Evolutionary conservation across 345 rosid species (phyloP), one percentile per base, ranked within the genome.

Genomic region (Bruguiera gymnorhiza): DNA sequence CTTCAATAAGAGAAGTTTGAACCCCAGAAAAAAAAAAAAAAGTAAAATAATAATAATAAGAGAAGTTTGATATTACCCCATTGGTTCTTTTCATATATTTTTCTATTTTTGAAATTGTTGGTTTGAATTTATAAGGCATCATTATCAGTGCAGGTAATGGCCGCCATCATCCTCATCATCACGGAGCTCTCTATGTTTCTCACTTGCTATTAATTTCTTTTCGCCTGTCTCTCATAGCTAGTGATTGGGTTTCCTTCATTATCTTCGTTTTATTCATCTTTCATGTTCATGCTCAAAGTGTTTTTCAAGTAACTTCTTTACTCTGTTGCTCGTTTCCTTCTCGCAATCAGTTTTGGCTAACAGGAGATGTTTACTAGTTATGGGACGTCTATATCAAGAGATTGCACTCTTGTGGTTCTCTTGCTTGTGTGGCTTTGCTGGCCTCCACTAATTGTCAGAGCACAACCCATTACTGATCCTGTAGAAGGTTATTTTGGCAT

Each of bases 401-500:
- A 58, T 67, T 73, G 73, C 67, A 72, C 34, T 1, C 50, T 68
- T 75, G 81, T 70, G 68, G 80, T 72, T 68, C 56, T 71, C 63
- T 66, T 81, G 75, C 61, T 81, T 48, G 26, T 79, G 65, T 83
- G 81, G 21, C 51, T 88, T 5, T 85, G 65, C 57, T 87, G 71
- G 59, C 82, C 79, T 59, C 73, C 86, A 50, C 36, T 69, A 39
- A 76, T 74, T 60, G 68, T 77, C 67, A 74, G 71, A 65, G 90
- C 92, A 59, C 84, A 85, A 59, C 64, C 3, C 51, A 74, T 86
- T 66, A 94, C 97, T 16, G 75, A 84, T 65, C 96, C 91, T 32
- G 70, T 11, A 1, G 96, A 94, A 91, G 97, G 98, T 88, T 48
- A 67, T 51, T 73, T 37, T 30, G 32, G 9, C 63, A 51, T 1